phyloP scores from a whole-genome alignment of 768 basidiomycete species.

The Piloderma croceum region DNA sequence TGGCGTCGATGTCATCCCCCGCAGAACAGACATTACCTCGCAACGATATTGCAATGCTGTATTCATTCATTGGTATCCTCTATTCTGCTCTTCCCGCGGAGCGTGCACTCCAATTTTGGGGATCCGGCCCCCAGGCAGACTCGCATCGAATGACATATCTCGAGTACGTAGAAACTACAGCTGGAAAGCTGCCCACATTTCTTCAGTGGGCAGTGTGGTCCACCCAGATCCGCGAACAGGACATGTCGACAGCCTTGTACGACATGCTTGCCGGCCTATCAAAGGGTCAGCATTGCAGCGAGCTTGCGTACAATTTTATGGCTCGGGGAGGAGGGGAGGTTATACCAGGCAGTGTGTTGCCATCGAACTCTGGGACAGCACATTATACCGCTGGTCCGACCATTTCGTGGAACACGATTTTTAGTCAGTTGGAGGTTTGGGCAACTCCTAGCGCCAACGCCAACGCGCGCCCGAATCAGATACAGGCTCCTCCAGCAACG shows the following conservation, averaged over 20 bases:
- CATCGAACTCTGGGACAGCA: slow-evolving; percentile 43
- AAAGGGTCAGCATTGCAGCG: slow-evolving; percentile 79
- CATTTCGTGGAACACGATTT: slow-evolving; percentile 76
- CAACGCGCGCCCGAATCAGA: slow-evolving; percentile 39
- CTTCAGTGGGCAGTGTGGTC: slow-evolving; percentile 90
- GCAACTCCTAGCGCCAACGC: slow-evolving; percentile 40
- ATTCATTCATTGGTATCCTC: slow-evolving; percentile 76
- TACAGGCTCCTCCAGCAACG: slow-evolving; percentile 18
- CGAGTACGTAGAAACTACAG: slow-evolving; percentile 54
- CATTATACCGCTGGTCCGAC: slow-evolving; percentile 47
- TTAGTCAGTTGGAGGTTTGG: slow-evolving; percentile 73
- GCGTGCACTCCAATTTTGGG: slow-evolving; percentile 83
- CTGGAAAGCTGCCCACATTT: slow-evolving; percentile 65
- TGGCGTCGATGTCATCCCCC: slow-evolving; percentile 36
- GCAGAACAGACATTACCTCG: slow-evolving; percentile 45
- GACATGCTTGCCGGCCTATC: slow-evolving; percentile 86
- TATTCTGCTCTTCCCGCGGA: slow-evolving; percentile 72
- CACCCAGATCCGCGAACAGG: slow-evolving; percentile 64
- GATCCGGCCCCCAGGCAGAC: slow-evolving; percentile 46
- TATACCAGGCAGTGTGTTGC: slow-evolving; percentile 51
- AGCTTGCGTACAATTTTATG: slow-evolving; percentile 85
- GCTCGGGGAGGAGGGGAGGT: slow-evolving; percentile 70
- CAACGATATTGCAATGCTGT: slow-evolving; percentile 81
- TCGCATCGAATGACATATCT: slow-evolving; percentile 43
- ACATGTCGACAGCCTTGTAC: slow-evolving; percentile 75